phyloP scores from a whole-genome alignment of 306 rosid genomes.

The Dryas drummondii region DNA sequence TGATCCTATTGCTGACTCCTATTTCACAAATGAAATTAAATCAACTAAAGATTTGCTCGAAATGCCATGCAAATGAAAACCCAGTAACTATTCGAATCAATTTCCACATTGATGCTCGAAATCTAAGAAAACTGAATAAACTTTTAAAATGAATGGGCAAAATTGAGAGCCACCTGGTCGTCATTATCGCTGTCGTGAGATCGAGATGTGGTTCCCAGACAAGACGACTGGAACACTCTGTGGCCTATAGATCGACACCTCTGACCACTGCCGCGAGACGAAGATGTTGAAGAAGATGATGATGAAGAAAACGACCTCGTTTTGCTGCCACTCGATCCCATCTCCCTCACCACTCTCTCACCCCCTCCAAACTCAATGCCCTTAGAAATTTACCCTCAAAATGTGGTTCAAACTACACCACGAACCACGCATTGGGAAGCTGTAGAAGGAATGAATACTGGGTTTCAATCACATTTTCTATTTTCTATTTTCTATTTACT shows the following conservation, averaged over 20 bases:
- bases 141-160: neutral
- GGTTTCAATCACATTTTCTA: constrained; percentile 6
- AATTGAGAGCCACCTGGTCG: constrained; percentile 45
- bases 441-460: neutral
- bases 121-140: neutral
- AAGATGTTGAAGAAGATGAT: constrained; percentile 25
- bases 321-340: constrained; percentile 93
- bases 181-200: constrained; percentile 70
- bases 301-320: constrained; percentile 39
- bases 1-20: neutral
- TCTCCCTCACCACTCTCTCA: constrained; percentile 6
- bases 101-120: neutral
- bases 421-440: neutral
- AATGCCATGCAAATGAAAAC: constrained; percentile 2
- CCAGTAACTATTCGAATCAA: neutral
- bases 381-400: neutral
- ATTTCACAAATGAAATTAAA: neutral
- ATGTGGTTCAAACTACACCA: neutral
- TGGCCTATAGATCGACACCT: constrained; percentile 55
- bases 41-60: neutral
- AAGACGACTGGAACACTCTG: constrained; percentile 63
- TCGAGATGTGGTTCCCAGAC: constrained; percentile 75
- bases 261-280: constrained; percentile 27
- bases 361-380: constrained; percentile 3
- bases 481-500: constrained; percentile 12